Evolutionary conservation across 257 asterid genomes (phyloP), one percentile per base, ranked within the genome.

Genomic region (Henckelia pumila): DNA sequence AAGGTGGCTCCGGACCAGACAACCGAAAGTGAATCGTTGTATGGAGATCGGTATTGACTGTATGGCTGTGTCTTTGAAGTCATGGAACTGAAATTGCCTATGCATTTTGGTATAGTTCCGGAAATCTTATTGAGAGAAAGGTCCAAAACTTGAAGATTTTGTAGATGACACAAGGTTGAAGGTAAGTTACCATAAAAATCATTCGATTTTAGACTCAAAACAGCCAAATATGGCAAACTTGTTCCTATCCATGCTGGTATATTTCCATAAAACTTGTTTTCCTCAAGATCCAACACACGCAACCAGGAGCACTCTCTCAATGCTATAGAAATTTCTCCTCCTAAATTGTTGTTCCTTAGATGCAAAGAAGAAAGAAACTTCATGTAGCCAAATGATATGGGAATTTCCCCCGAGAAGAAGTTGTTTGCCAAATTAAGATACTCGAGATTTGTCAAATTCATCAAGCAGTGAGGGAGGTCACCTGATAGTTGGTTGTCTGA

Each of bases 191-290:
- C 82, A 57, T 37, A 9, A 14, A 79, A 68, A 33, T 67, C 47
- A 61, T 82, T 82, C n/a, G 73, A 65, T 30, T 29, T 70, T 20
- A 82, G 52, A 63, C 76, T 71, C 5, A 82, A 55, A 40, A 82
- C 50, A n/a, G 56, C 59, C 66, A 81, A 28, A 1, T 21, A n/a
- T 1, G n/a, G 0, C 23, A 67, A 5, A 24, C 19, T 68, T 7
- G 13, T 47, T 50, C 84, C 82, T 1, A 79, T 20, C 87, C 84
- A 76, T 23, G 0, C 1, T 17, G 82, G 82, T 14, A 77, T 40
- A 14, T 55, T 47, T 3, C 82, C 86, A 33, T 70, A 52, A 16
- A 73, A 65, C 7, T 29, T 59, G 30, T 80, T 80, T 29, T 57
- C 55, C 26, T 68, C 76, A 7, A 75, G 56, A 24, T 77, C 80